Conservation (phyloP, 2,329 filamentous ascomycete genomes). For the Teratosphaeriaceae sp. region DNA sequence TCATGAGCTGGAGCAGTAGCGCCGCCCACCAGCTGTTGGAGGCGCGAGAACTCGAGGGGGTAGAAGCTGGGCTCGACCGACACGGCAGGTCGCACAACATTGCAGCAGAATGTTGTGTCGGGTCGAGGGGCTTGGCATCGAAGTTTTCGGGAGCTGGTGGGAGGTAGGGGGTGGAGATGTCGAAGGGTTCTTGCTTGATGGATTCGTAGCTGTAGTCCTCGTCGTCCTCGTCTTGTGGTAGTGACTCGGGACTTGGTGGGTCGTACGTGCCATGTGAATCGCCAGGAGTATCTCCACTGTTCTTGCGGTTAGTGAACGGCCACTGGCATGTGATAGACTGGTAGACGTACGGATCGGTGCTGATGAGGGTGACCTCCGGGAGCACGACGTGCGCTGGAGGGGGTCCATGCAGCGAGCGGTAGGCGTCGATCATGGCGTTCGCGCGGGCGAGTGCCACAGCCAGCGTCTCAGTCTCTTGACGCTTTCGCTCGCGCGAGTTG, state of each 20-base stretch:
- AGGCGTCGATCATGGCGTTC: constrained; percentile 27
- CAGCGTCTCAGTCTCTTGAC: constrained; percentile 80
- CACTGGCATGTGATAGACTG: too few relatives aligned
- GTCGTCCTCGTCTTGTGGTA: constrained; percentile 22
- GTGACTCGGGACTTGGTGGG: constrained; percentile 21
- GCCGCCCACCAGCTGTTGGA: constrained; percentile 18
- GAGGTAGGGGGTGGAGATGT: constrained; percentile 17
- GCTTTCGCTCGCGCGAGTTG: constrained; percentile 91
- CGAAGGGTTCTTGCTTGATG: constrained; percentile 28
- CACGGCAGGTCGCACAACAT: constrained; percentile 98
- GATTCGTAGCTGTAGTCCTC: constrained; percentile 2
- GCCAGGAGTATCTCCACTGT: too few relatives aligned
- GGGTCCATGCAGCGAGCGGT: constrained; percentile 25
- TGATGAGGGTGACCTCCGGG: constrained; percentile 26
- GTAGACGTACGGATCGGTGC: constrained; percentile 12
- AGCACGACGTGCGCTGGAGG: constrained; percentile 26
- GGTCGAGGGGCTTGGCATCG: constrained; percentile 57
- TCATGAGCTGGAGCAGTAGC: constrained; percentile 27
- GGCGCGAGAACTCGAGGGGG: constrained; percentile 12
- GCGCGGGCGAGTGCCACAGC: constrained; percentile 39
- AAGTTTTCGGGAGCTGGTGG: constrained; percentile 22
- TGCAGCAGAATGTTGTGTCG: constrained; percentile 98
- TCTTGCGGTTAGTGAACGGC: too few relatives aligned
- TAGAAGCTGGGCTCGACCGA: constrained; percentile 58
- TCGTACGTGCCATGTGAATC: constrained; percentile 23